Evolutionary conservation across 148 eudicot species (phyloP).

Genomic region (Silene latifolia): DNA sequence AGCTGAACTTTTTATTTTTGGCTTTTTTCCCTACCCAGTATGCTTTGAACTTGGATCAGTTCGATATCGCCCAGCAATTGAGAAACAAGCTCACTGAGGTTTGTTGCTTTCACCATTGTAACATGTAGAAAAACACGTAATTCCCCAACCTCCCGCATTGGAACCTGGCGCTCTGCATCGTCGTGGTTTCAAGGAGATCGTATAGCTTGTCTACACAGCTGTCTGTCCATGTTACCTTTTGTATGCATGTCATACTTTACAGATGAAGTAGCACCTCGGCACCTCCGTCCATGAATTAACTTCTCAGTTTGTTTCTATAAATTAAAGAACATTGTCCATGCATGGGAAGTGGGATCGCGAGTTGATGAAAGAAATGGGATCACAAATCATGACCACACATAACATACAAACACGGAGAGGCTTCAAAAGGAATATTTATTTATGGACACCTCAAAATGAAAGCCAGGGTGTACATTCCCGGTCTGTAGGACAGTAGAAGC

Average conservation of each 20-base stretch:
- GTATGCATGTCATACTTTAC: background rate
- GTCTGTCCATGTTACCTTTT: background rate
- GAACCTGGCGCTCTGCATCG: background rate
- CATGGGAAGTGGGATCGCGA: background rate
- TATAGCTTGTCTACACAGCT: background rate
- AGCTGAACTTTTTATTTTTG: background rate
- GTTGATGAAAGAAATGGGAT: background rate
- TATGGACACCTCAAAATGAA: too few species aligned
- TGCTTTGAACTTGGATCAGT: conserved; percentile 92
- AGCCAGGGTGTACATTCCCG: too few species aligned
- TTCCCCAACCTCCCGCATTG: background rate
- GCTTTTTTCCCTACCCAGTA: conserved; percentile 41
- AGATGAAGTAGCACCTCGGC: background rate
- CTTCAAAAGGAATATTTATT: too few species aligned
- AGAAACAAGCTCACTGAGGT: conserved; percentile 95
- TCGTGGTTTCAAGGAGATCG: background rate
- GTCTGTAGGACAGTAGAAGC: background rate
- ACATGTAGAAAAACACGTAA: background rate
- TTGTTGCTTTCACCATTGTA: conserved; percentile 15
- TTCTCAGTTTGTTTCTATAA: too few species aligned
- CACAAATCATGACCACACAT: background rate
- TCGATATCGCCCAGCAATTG: conserved; percentile 80
- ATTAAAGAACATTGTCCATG: background rate
- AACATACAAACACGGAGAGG: background rate
- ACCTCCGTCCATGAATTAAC: too few species aligned